Percentiles rank a stretch among this genome's conserved stretches.
Evolutionary conservation across 75 land plant species (phyloP).

Genomic region (Pseudotsuga menziesii): DNA sequence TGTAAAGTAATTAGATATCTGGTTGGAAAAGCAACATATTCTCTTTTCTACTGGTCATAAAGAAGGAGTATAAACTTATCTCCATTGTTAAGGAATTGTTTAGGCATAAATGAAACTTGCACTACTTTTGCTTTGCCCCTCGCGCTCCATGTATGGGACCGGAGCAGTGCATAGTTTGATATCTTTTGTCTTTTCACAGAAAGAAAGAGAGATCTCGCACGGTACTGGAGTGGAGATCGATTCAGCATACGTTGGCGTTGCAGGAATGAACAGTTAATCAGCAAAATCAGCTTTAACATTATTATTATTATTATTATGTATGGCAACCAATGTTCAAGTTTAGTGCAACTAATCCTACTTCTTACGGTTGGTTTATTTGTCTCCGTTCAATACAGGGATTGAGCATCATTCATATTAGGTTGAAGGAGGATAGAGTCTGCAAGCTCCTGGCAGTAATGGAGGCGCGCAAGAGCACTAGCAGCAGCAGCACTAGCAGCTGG

Average conservation of each 20-base stretch:
- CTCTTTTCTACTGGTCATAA: background rate
- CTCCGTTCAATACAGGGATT: background rate
- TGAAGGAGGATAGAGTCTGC: background rate
- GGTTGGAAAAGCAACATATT: background rate
- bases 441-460: background rate
- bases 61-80: background rate
- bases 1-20: background rate
- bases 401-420: background rate
- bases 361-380: background rate
- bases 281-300: too few relatives aligned
- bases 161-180: background rate
- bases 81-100: background rate
- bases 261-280: background rate
- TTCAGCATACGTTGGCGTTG: background rate
- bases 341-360: background rate
- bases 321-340: background rate
- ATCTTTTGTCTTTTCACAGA: background rate
- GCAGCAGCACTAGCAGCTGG: slow-evolving; percentile 7
- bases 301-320: background rate
- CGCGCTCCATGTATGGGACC: background rate
- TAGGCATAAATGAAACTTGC: background rate
- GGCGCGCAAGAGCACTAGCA: background rate
- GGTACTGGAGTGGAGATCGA: background rate
- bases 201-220: background rate
- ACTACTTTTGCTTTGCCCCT: too few relatives aligned